These are phyloP conservation scores for Hypoxylon fragiforme DNA, from an alignment of 495 filamentous ascomycete genomes.

Conservation along the genomic window DNA sequence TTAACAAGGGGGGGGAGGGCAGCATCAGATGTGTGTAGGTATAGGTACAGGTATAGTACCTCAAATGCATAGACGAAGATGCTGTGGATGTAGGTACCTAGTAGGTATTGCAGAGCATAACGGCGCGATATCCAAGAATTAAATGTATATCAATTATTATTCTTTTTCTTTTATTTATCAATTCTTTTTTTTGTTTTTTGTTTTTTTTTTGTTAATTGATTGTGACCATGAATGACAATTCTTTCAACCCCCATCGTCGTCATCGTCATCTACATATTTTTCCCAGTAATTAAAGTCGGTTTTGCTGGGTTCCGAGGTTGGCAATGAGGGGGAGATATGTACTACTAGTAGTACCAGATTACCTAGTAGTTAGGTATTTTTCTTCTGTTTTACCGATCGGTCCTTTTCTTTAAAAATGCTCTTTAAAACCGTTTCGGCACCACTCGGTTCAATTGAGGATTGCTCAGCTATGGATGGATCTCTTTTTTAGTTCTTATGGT, in stretches of 20 bases:
- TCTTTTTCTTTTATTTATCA: no score
- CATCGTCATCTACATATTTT: constrained; percentile 1
- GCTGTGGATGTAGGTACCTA: not conserved
- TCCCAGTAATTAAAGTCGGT: not conserved
- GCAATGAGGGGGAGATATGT: no score
- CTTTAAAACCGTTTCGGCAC: constrained; percentile 13
- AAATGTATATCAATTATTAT: no score
- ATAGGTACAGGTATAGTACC: not conserved
- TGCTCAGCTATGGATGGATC: no score
- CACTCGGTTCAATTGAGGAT: constrained; percentile 32
- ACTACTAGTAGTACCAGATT: not conserved
- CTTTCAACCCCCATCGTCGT: no score
- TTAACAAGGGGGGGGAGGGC: constrained; percentile 18
- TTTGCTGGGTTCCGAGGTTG: no score
- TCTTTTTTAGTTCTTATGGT: no score
- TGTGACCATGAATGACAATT: not conserved
- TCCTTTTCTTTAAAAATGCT: constrained; percentile 26
- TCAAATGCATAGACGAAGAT: no score
- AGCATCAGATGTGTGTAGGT: not conserved
- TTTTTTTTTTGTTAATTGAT: not conserved
- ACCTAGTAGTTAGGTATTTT: not conserved
- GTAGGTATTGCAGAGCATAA: not conserved
- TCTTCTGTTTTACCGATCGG: constrained; percentile 11
- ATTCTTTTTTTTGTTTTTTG: no score
- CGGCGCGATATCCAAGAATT: no score